These are phyloP conservation scores for Solanum arcanum DNA, from an alignment of 257 asterid genomes.

Conservation along the genomic window DNA sequence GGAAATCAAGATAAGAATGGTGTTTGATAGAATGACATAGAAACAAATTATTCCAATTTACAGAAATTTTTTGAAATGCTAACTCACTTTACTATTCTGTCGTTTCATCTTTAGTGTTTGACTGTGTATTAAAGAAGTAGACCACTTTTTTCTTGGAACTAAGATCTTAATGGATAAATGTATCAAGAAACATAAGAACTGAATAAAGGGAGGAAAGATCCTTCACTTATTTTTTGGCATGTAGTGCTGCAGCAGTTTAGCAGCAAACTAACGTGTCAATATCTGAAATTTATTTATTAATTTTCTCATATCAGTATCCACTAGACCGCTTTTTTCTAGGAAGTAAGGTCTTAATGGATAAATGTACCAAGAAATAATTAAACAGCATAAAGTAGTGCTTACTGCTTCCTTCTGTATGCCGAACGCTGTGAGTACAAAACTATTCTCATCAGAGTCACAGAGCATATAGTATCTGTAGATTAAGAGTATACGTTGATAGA, in stretches of 20 bases:
- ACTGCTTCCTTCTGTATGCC: slow-evolving; percentile 34
- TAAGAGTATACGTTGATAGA: neutral
- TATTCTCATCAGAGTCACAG: slow-evolving; percentile 37
- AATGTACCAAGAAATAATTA: neutral
- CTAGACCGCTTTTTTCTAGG: neutral
- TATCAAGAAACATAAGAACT: neutral
- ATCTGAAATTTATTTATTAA: neutral
- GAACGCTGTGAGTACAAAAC: neutral
- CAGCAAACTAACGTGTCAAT: neutral
- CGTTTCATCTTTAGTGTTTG: neutral
- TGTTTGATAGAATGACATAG: neutral
- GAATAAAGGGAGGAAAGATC: neutral
- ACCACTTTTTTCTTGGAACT: neutral
- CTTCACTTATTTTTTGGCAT: neutral
- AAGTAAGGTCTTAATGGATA: neutral
- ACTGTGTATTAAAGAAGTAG: neutral
- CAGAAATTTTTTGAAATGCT: neutral
- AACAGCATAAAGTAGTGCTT: slow-evolving; percentile 10
- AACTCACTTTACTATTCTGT: neutral
- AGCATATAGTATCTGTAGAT: slow-evolving; percentile 3
- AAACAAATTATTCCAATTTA: neutral
- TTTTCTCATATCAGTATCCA: too few species aligned
- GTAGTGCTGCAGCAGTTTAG: neutral
- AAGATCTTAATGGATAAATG: neutral
- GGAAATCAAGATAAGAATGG: neutral